Base-by-base conservation (phyloP, 169 alveolate genomes). In the Babesia sp. region DNA sequence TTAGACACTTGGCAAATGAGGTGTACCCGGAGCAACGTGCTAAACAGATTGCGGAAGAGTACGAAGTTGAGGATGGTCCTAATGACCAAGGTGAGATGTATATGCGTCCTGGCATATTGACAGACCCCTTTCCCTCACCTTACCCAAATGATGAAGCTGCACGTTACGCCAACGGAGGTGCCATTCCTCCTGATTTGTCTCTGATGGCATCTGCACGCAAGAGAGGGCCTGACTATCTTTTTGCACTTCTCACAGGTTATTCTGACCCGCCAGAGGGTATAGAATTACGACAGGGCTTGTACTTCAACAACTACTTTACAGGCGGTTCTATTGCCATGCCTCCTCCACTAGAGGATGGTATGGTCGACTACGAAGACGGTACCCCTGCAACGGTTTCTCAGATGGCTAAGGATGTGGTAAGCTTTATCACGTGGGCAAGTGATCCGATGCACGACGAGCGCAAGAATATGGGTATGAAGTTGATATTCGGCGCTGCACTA, bases 311-410 rank as follows among this genome's bases (percentile, higher is more conserved):
- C 29, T 96, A 95, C 90, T 96, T 95, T 93, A 95, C 94, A 48
- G 99, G 98, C 64, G 97, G 97, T 91, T 96, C 98, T 54, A 95
- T 96, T 70, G 97, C 98, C 50, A 96, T 96, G 99, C 97, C 98
- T 12, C 97, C 98, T 31, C 97, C 98, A 55, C 96, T 96, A 37
- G 94, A 92, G 90, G 99, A 96, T 79, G 99, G 98, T 39, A 93
- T 96, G 96, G 84, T 96, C 57, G 99, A 96, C 73, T 96, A 92
- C 78, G 98, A 95, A 57, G 99, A 96, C 84, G 98, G 98, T 37
- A 96, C 98, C 12, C 98, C 98, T 5, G 95, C 97, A 42, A 95
- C 97, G 31, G 96, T 97, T 29, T 97, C 99, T 9, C 97, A 96
- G 85, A 96, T 96, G 99, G 92, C 96, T 3, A 92, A 92, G 76